Evolutionary conservation across 495 filamentous ascomycete genomes (phyloP).

Genomic region (Aspergillus biplanus): DNA sequence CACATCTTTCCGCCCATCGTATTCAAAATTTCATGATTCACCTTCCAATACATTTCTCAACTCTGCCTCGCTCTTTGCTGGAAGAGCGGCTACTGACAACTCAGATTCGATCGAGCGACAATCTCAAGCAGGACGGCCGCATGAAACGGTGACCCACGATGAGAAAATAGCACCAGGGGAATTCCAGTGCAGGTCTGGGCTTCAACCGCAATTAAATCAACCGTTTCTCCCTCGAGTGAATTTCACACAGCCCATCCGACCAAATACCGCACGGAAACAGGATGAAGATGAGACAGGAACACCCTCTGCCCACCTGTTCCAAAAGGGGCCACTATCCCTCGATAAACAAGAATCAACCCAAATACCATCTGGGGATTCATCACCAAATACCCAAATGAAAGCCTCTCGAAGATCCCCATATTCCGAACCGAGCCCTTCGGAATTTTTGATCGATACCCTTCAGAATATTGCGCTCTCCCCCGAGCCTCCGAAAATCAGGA

Average conservation of each 20-base stretch:
- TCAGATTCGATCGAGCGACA: conserved; percentile 2
- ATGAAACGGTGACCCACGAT: neutral
- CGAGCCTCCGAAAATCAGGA: neutral
- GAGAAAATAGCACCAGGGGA: conserved; percentile 14
- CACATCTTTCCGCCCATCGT: conserved; percentile 18
- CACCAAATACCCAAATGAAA: neutral
- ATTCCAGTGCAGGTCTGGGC: conserved; percentile 23
- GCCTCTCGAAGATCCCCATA: neutral
- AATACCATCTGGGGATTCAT: neutral
- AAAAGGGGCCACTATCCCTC: neutral
- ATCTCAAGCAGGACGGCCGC: neutral
- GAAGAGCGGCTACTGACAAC: neutral
- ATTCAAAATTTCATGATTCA: conserved; percentile 2
- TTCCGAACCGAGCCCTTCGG: conserved; percentile 9
- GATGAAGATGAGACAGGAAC: neutral
- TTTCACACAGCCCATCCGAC: neutral
- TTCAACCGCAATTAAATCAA: conserved; percentile 23
- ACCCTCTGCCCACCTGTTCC: neutral
- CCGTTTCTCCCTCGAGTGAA: neutral
- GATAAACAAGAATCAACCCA: neutral
- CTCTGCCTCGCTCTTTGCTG: neutral
- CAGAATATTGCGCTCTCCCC: conserved; percentile 7
- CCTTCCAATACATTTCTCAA: conserved; percentile 11
- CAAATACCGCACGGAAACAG: neutral
- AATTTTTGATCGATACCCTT: conserved; percentile 16